Percentiles rank a stretch among this genome's conserved stretches.
Evolutionary conservation across 305 asterid species (phyloP).

Genomic region (Lippia alba): DNA sequence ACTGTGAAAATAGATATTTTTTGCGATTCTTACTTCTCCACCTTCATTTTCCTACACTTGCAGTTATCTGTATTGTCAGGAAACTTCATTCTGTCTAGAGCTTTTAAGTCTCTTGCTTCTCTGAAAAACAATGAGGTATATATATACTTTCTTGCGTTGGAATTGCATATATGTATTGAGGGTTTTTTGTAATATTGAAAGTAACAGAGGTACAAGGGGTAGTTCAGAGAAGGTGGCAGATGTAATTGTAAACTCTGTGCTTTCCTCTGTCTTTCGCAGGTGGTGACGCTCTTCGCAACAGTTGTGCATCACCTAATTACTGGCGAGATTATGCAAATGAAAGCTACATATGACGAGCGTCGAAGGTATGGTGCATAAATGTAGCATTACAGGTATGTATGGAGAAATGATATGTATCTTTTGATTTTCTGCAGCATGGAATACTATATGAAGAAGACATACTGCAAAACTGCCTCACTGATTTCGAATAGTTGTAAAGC

Average conservation of each 20-base stretch:
- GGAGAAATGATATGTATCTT: background rate
- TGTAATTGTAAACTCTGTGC: background rate
- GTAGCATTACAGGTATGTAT: too few relatives aligned
- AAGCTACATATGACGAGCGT: conserved; percentile 61
- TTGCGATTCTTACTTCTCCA: background rate
- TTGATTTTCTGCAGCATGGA: conserved; percentile 66
- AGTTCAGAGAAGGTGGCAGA: too few relatives aligned
- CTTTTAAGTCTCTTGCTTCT: conserved; percentile 74
- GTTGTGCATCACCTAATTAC: conserved; percentile 74
- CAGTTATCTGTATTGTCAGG: conserved; percentile 79
- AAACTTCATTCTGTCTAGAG: conserved; percentile 73
- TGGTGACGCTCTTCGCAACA: conserved; percentile 65
- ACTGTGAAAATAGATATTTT: too few relatives aligned
- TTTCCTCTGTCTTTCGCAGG: conserved; percentile 44
- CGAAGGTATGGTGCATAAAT: conserved; percentile 47
- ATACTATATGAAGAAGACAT: conserved; percentile 78
- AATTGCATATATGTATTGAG: conserved; percentile 18
- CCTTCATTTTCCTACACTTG: conserved; percentile 22
- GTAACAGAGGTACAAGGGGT: too few relatives aligned
- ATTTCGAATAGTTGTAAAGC: conserved; percentile 82
- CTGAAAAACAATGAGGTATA: conserved; percentile 66
- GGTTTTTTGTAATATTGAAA: background rate
- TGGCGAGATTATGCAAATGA: conserved; percentile 85
- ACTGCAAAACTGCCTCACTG: conserved; percentile 73
- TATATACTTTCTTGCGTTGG: background rate